phyloP scores from a whole-genome alignment of 768 basidiomycete genomes.

The Termitomyces sp. region DNA sequence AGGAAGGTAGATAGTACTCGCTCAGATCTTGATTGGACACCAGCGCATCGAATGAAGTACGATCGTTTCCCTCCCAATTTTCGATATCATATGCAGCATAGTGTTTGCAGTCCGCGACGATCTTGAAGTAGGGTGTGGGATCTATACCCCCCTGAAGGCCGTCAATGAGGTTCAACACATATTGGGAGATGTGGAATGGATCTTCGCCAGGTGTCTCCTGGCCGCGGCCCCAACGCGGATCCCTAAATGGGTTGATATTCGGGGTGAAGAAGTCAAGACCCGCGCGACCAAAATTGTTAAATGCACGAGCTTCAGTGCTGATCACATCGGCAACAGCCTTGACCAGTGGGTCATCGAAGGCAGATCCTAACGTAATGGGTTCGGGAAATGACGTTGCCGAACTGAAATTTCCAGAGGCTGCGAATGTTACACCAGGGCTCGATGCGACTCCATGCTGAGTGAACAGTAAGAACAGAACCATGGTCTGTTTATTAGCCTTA shows the following conservation, averaged over 20 bases:
- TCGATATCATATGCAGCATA: conserved; percentile 56
- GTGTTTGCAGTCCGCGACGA: conserved; percentile 57
- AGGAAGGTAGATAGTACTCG: conserved; percentile 51
- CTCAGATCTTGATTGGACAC: conserved; percentile 50
- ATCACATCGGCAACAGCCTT: conserved; percentile 43
- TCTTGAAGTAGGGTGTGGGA: conserved; percentile 43
- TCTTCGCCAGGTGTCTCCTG: conserved; percentile 64
- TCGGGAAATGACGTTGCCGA: conserved; percentile 56
- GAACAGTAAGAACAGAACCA: not conserved
- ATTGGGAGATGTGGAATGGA: conserved; percentile 45
- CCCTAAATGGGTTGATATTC: conserved; percentile 54
- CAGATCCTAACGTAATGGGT: conserved; percentile 48
- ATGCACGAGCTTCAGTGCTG: conserved; percentile 54
- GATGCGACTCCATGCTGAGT: conserved; percentile 48
- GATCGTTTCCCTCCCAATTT: conserved; percentile 45
- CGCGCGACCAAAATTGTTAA: conserved; percentile 48
- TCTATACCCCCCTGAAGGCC: conserved; percentile 56
- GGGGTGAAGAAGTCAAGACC: conserved; percentile 56
- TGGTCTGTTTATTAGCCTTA: conserved; percentile 15
- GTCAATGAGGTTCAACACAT: conserved; percentile 47
- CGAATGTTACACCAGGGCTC: conserved; percentile 49
- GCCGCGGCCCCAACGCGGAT: conserved; percentile 59
- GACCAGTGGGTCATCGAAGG: conserved; percentile 50
- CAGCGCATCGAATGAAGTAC: conserved; percentile 47
- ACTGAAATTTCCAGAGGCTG: conserved; percentile 44